A percentile compares a stretch with the other conserved stretches of the same genome.
Evolutionary conservation across 371 early-diverging fungal species (phyloP).

Genomic region (Chytridiales sp.): DNA sequence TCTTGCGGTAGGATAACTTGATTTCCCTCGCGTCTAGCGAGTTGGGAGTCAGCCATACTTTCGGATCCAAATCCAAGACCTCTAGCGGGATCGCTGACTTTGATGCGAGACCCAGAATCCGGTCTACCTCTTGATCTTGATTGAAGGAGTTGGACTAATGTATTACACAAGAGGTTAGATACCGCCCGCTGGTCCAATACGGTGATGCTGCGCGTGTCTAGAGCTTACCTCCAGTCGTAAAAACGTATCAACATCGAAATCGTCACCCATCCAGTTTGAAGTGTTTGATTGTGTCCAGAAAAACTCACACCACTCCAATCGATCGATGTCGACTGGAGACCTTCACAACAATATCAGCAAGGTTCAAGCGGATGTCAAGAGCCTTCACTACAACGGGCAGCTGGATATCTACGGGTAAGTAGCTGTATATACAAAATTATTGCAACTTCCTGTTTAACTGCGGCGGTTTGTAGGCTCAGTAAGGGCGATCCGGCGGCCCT

Average conservation of each 20-base stretch:
- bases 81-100: constrained; percentile 71
- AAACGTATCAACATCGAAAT: too few species aligned
- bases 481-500: constrained; percentile 45
- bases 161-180: too few species aligned
- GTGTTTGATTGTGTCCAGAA: too few species aligned
- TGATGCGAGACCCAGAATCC: constrained; percentile 71
- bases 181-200: too few species aligned
- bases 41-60: constrained; percentile 11
- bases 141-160: constrained; percentile 52
- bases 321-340: constrained; percentile 45
- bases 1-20: constrained; percentile 76
- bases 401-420: constrained; percentile 33
- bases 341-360: constrained; percentile 41
- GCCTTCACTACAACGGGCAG: constrained; percentile 27
- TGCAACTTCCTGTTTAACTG: neutral
- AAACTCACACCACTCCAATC: too few species aligned
- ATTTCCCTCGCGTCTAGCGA: constrained; percentile 50
- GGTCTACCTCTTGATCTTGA: constrained; percentile 80
- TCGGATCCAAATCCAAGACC: constrained; percentile 70
- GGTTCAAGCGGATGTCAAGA: constrained; percentile 34
- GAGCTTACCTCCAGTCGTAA: too few species aligned
- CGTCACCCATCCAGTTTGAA: too few species aligned
- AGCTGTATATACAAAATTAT: neutral
- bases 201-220: too few species aligned
- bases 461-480: constrained; percentile 18